Percentiles rank a stretch among this genome's conserved stretches.
Evolutionary conservation across 345 rosid species (phyloP).

Genomic region (rapeseed (Brassica napus)): Da-Ae NC_063444.1:33320001-33320500

Average conservation of each 20-base stretch:
- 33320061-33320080: not conserved
- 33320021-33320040: not conserved
- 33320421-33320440: not conserved
- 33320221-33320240: not conserved
- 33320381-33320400: not conserved
- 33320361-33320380: not conserved
- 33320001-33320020: not conserved
- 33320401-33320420: not conserved
- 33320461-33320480: not conserved
- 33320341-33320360: not conserved
- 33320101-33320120: not conserved
- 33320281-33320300: not conserved
- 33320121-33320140: not conserved
- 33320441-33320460: not conserved
- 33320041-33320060: not conserved
- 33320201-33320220: not conserved
- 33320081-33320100: not conserved
- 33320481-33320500: not conserved
- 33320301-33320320: not conserved
- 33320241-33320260: not conserved
- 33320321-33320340: not conserved
- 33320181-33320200: not conserved
- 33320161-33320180: not conserved
- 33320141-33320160: not conserved
- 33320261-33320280: not conserved